Conservation (phyloP, 352 stramenopile genomes). For the Hyaloperonospora brassicae region DNA sequence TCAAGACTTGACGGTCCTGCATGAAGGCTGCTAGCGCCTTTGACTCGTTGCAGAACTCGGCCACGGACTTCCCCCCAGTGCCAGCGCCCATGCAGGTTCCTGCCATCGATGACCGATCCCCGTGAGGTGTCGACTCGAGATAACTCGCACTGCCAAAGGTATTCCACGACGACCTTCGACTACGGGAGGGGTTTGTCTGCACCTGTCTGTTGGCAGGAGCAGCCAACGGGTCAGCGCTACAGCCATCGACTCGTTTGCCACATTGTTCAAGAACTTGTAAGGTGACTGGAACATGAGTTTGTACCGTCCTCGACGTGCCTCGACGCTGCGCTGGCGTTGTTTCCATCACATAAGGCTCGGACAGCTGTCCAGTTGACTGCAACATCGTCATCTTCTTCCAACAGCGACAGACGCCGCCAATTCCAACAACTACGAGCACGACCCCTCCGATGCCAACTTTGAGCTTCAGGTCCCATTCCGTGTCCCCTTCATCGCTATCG, state of each 20-base stretch:
- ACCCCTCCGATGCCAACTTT: no score
- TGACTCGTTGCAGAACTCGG: conserved; percentile 59
- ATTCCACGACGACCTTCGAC: conserved; percentile 27
- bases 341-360: no score
- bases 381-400: no score
- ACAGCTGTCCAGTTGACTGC: no score
- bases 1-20: conserved; percentile 38
- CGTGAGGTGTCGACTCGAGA: conserved; percentile 14
- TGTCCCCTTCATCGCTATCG: conserved; percentile 8
- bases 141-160: conserved; percentile 26
- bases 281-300: conserved; percentile 5
- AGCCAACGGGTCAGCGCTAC: conserved; percentile 16
- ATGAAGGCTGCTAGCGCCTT: conserved; percentile 43
- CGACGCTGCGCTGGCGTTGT: no score
- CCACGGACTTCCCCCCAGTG: conserved; percentile 34
- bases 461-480: conserved; percentile 1
- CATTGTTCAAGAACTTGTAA: not conserved
- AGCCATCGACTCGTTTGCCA: conserved; percentile 13
- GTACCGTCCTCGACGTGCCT: conserved; percentile 1
- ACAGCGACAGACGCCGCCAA: no score
- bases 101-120: conserved; percentile 24
- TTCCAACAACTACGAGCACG: no score
- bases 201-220: conserved; percentile 19
- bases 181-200: conserved; percentile 8
- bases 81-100: conserved; percentile 21